Base-by-base conservation (phyloP, 2,329 filamentous ascomycete species). In the Blumeria graminis region DNA sequence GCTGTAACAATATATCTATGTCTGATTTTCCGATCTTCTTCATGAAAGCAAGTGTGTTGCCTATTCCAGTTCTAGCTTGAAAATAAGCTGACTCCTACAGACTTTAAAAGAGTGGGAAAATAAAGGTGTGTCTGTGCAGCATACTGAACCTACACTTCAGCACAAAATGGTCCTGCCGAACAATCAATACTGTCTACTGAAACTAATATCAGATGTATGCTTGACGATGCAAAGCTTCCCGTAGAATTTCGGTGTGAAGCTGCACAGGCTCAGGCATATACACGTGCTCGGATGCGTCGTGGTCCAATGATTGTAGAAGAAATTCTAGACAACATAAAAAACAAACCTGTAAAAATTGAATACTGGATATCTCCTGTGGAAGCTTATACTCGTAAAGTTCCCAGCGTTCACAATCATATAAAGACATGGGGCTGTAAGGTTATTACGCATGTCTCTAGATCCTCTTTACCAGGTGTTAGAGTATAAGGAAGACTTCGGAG, bases 211-310 rank as follows among this genome's bases (percentile, higher is more conserved):
- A 34, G 28, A 52, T 52, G 48, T 36, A 52, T 52, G 48, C 48
- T 52, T 14, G 48, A 52, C n/a, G 48, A 52, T 35, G 48, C 48
- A 52, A 52, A 52, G 32, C 48, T 52, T 52, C 48, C 48, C 4
- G 48, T 52, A 5, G 48, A 52, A 52, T 52, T 52, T 18, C 36
- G 32, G 48, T 52, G 48, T n/a, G 48, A 52, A 52, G 48, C 48
- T 6, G 32, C 48, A n/a, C 48, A 52, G 16, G 48, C 48, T 9
- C 48, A 52, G 33, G 48, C 48, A 52, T 52, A 52, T 52, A 52
- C 32, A 52, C 48, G 48, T n/a, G 48, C 48, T 52, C 32, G 8
- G 16, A 52, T 52, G 48, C 48, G 33, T 9, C 48, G 48, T 52
- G 48, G 48, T 11, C 48, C 48, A 52, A 36, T 52, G 28, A 16